Conservation (phyloP, 2,329 filamentous ascomycete genomes). For the Kalmusia sp. region DNA sequence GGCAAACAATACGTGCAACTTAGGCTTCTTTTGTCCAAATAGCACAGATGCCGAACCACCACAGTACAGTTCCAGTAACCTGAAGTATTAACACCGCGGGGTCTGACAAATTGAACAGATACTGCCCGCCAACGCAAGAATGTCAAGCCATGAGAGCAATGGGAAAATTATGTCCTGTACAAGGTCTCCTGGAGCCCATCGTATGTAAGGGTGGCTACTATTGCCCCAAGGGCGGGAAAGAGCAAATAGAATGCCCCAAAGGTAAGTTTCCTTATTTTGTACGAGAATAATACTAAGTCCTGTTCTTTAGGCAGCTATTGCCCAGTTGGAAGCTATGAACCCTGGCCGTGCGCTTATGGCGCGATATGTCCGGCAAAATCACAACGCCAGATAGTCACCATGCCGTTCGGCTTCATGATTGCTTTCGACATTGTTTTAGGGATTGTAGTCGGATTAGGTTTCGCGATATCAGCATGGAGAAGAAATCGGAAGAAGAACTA, state of each 20-base stretch:
- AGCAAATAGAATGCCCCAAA: conserved; percentile 9
- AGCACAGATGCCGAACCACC: conserved; percentile 10
- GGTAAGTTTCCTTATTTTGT: conserved; percentile 5
- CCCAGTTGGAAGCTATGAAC: conserved; percentile 12
- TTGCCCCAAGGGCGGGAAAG: conserved; percentile 14
- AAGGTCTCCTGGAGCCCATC: conserved; percentile 14
- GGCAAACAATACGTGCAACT: conserved; percentile 1
- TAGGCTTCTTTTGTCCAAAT: conserved; percentile 13
- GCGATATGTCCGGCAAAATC: conserved; percentile 16
- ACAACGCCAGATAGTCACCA: conserved; percentile 14
- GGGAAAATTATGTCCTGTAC: not conserved
- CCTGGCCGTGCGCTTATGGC: conserved; percentile 7
- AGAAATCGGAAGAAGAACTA: conserved; percentile 12
- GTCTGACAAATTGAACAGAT: conserved; percentile 1
- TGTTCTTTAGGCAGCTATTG: conserved; percentile 10
- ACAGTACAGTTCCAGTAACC: not conserved
- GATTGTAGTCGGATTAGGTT: conserved; percentile 13
- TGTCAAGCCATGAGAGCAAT: conserved; percentile 3
- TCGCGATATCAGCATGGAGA: conserved; percentile 10
- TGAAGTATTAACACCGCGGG: not conserved
- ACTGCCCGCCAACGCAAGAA: conserved; percentile 5
- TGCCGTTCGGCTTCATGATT: conserved; percentile 16
- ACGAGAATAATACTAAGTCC: not conserved
- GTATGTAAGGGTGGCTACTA: conserved; percentile 11
- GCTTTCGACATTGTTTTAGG: conserved; percentile 14